These are phyloP conservation scores for Trichophyton equinum DNA, from an alignment of 2,329 filamentous ascomycete genomes.

Conservation along the genomic window DNA sequence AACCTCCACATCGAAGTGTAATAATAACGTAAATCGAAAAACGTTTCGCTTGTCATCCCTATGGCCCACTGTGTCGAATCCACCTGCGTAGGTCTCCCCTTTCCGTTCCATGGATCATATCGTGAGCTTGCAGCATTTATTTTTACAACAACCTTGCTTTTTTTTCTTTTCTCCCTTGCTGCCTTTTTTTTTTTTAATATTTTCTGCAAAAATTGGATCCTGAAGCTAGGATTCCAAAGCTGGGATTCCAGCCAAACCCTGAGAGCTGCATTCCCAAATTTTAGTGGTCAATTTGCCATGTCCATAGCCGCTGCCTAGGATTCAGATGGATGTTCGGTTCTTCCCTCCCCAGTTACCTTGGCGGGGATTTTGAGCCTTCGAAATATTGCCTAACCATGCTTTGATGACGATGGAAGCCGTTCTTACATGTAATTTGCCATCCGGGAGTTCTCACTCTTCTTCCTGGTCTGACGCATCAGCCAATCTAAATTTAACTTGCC, in stretches of 20 bases:
- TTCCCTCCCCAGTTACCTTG: not conserved
- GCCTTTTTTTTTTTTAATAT: not conserved
- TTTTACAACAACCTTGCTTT: not conserved
- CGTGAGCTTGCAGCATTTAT: not conserved
- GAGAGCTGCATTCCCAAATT: not conserved
- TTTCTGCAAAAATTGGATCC: not conserved
- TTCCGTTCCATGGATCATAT: conserved; percentile 2
- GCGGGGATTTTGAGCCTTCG: not conserved
- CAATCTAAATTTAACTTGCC: conserved; percentile 4
- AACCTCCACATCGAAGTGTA: not conserved
- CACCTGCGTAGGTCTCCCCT: not conserved
- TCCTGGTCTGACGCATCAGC: not conserved
- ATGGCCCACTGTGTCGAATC: not conserved
- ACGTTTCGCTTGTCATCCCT: conserved; percentile 1
- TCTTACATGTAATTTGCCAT: not conserved
- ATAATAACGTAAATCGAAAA: not conserved
- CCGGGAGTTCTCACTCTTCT: not conserved
- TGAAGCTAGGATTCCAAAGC: not conserved
- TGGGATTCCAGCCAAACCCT: not conserved
- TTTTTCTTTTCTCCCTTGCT: not conserved
- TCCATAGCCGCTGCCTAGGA: conserved; percentile 3
- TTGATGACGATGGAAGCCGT: not conserved
- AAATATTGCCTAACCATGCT: not conserved
- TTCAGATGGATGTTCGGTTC: not conserved
- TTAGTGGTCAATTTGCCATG: conserved; percentile 1